Evolutionary conservation across 768 basidiomycete genomes (phyloP).

Genomic region (Galerina sulciceps): DNA sequence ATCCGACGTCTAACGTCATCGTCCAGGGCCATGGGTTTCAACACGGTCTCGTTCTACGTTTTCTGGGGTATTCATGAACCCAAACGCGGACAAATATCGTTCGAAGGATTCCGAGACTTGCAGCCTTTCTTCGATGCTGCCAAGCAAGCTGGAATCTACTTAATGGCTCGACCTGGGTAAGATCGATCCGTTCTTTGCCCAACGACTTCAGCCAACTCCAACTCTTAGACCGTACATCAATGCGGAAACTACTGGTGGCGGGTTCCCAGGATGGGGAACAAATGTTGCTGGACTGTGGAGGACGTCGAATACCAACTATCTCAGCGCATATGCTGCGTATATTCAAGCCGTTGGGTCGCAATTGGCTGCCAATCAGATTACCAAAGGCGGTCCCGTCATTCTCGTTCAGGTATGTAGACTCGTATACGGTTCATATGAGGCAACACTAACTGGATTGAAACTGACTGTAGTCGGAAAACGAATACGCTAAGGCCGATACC

Average conservation of each 20-base stretch:
- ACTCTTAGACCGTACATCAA: conserved; percentile 45
- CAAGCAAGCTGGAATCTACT: conserved; percentile 55
- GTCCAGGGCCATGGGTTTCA: conserved; percentile 43
- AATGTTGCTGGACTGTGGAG: conserved; percentile 51
- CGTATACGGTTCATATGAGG: neutral
- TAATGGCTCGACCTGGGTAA: conserved; percentile 57
- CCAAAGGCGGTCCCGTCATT: conserved; percentile 61
- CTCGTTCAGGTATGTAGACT: conserved; percentile 36
- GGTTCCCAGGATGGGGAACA: conserved; percentile 62
- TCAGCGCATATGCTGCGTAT: conserved; percentile 54
- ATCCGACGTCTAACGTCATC: neutral
- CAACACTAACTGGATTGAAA: neutral
- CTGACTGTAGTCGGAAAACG: conserved; percentile 49
- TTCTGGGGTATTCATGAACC: conserved; percentile 50
- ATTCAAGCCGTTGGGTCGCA: conserved; percentile 49
- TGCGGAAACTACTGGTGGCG: conserved; percentile 52
- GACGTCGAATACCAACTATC: conserved; percentile 42
- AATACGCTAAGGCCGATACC: conserved; percentile 51
- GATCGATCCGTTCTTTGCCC: neutral
- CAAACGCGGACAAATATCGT: conserved; percentile 53
- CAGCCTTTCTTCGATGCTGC: conserved; percentile 60
- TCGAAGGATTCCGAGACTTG: conserved; percentile 56
- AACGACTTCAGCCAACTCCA: neutral
- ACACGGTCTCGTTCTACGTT: conserved; percentile 47
- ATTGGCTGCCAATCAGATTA: conserved; percentile 58